Evolutionary conservation across 208 protist genomes (phyloP).

Genomic region (Spongospora subterranea): DNA sequence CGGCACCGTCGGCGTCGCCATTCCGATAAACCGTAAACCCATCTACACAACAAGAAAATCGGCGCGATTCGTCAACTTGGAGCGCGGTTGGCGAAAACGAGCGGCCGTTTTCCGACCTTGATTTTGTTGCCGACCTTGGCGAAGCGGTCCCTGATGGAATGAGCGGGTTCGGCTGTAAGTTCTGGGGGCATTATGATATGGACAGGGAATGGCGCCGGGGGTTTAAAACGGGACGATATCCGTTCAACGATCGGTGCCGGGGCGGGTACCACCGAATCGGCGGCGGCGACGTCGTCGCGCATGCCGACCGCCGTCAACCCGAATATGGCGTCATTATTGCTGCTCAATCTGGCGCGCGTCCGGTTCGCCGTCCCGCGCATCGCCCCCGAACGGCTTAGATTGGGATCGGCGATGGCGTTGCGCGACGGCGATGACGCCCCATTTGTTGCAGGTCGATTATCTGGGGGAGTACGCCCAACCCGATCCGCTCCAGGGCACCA

Average conservation of each 20-base stretch:
- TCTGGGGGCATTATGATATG: neutral
- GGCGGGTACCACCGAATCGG: neutral
- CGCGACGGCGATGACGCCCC: too few relatives aligned
- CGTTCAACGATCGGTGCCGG: neutral
- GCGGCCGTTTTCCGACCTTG: neutral
- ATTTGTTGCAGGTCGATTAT: too few relatives aligned
- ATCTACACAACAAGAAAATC: neutral
- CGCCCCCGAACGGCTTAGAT: too few relatives aligned
- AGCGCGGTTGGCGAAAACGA: neutral
- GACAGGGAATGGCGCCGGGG: neutral
- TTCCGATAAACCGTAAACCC: conserved; percentile 22
- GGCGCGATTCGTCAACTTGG: too few relatives aligned
- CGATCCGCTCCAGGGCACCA: too few relatives aligned
- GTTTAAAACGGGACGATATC: neutral
- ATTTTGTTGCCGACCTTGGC: neutral
- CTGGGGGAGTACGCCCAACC: too few relatives aligned
- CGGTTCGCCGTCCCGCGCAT: too few relatives aligned
- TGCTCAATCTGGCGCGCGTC: too few relatives aligned
- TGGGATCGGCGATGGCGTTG: too few relatives aligned
- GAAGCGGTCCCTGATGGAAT: neutral
- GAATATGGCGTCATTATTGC: neutral
- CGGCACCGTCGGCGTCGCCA: neutral
- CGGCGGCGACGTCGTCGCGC: neutral
- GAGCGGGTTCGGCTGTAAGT: neutral
- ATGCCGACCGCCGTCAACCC: neutral